Evolutionary conservation across 768 basidiomycete genomes (phyloP).

Genomic region (Pisolithus tinctorius): DNA sequence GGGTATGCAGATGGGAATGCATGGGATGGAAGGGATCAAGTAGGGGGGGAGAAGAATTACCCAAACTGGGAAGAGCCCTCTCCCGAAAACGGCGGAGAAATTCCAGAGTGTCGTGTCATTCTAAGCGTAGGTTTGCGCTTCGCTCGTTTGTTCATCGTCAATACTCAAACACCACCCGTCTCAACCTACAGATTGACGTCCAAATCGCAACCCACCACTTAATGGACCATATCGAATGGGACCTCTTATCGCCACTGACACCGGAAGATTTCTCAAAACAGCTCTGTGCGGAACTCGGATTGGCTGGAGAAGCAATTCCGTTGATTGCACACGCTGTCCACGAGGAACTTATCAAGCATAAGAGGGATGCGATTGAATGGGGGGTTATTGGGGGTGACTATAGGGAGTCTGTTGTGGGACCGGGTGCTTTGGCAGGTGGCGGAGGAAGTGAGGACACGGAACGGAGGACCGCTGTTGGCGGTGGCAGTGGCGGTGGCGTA

Average conservation of each 20-base stretch:
- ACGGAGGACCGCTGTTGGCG: neutral
- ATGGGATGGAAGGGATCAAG: too few species aligned
- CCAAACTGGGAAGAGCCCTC: neutral
- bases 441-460: slow-evolving; percentile 2
- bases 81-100: slow-evolving; percentile 41
- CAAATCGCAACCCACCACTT: slow-evolving; percentile 91
- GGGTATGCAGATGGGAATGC: too few species aligned
- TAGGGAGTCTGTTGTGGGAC: slow-evolving; percentile 18
- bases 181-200: slow-evolving; percentile 76
- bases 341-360: slow-evolving; percentile 93
- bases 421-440: neutral
- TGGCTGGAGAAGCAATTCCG: slow-evolving; percentile 82
- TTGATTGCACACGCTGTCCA: slow-evolving; percentile 90
- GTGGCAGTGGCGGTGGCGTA: slow-evolving; percentile 27
- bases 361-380: slow-evolving; percentile 92
- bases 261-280: slow-evolving; percentile 78
- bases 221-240: slow-evolving; percentile 97
- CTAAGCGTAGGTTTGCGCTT: slow-evolving; percentile 50
- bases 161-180: neutral
- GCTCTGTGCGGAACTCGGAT: slow-evolving; percentile 80
- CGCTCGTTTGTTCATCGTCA: neutral
- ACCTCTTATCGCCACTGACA: slow-evolving; percentile 86
- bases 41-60: too few species aligned
- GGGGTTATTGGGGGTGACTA: slow-evolving; percentile 70
- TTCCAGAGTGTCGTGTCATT: slow-evolving; percentile 76